phyloP scores from a whole-genome alignment of 2,329 filamentous ascomycete genomes.

The Exophiala sideris region DNA sequence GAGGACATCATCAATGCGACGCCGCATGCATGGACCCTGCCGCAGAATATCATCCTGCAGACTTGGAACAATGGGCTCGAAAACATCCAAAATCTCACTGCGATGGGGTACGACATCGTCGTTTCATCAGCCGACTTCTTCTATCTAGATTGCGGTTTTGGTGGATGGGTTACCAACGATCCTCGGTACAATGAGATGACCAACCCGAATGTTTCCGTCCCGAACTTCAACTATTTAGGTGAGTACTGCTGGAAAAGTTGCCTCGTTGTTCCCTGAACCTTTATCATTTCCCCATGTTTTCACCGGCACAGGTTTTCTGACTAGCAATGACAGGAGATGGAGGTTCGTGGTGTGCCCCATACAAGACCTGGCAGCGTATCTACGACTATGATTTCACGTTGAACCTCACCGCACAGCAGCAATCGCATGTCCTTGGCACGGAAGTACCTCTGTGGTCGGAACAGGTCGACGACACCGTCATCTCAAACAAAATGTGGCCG shows the following conservation, averaged over 20 bases:
- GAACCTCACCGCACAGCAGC: conserved; percentile 47
- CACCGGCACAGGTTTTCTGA: too few relatives aligned
- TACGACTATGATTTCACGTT: conserved; percentile 57
- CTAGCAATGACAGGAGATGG: conserved; percentile 30
- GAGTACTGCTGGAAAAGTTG: too few relatives aligned
- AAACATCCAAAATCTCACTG: conserved; percentile 52
- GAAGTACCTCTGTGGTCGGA: conserved; percentile 54
- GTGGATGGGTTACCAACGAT: conserved; percentile 55
- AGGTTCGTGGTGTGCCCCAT: conserved; percentile 58
- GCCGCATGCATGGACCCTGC: conserved; percentile 46
- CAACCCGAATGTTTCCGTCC: conserved; percentile 46
- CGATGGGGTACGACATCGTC: conserved; percentile 52
- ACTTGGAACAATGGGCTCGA: conserved; percentile 53
- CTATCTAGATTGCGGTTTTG: conserved; percentile 56
- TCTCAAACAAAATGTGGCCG: conserved; percentile 54
- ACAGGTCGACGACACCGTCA: conserved; percentile 53
- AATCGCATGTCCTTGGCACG: conserved; percentile 51
- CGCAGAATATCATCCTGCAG: conserved; percentile 52
- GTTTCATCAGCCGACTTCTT: conserved; percentile 56
- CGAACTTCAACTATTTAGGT: conserved; percentile 55
- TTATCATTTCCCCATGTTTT: too few relatives aligned
- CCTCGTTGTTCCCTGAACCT: too few relatives aligned
- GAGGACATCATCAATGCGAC: conserved; percentile 50
- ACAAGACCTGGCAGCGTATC: conserved; percentile 60
- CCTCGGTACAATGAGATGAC: conserved; percentile 53